Percentiles rank a stretch among this genome's conserved stretches.
These are phyloP conservation scores for Penicillium sp. DNA, from an alignment of 2,329 filamentous ascomycete species.

Conservation along the genomic window DNA sequence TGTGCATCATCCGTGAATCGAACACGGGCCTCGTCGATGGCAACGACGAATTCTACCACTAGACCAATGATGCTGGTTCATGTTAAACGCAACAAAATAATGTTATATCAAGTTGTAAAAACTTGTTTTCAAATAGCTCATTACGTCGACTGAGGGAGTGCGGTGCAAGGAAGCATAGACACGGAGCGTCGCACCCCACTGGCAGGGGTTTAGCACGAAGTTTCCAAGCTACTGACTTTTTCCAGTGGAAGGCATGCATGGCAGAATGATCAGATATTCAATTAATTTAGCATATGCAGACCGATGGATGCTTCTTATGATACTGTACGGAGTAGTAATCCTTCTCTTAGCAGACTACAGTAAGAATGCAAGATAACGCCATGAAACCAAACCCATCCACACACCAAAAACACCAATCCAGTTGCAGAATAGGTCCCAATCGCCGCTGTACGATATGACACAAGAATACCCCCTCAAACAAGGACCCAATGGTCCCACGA, in stretches of 20 bases:
- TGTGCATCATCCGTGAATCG: constrained; percentile 46
- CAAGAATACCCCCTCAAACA: constrained; percentile 4
- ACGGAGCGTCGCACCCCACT: too few species aligned
- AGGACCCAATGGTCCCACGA: background rate
- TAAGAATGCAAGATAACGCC: constrained; percentile 18
- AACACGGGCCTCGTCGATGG: constrained; percentile 51
- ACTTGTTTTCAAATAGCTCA: too few species aligned
- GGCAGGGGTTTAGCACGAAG: background rate
- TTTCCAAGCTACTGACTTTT: background rate
- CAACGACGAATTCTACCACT: constrained; percentile 50
- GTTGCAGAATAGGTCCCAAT: constrained; percentile 9
- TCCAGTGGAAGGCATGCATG: too few species aligned
- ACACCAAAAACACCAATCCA: constrained; percentile 15
- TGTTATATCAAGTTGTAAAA: background rate
- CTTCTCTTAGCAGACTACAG: background rate
- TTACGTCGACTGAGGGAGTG: too few species aligned
- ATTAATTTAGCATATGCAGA: constrained; percentile 18
- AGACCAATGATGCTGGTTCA: constrained; percentile 45
- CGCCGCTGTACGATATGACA: constrained; percentile 8
- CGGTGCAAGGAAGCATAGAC: too few species aligned
- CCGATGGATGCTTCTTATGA: constrained; percentile 18
- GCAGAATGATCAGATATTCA: background rate
- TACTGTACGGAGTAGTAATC: constrained; percentile 4
- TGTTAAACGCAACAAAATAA: background rate
- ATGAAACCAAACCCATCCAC: constrained; percentile 8